Conservation (phyloP, 2,329 filamentous ascomycete genomes). For the Leptographium lundbergii region DNA sequence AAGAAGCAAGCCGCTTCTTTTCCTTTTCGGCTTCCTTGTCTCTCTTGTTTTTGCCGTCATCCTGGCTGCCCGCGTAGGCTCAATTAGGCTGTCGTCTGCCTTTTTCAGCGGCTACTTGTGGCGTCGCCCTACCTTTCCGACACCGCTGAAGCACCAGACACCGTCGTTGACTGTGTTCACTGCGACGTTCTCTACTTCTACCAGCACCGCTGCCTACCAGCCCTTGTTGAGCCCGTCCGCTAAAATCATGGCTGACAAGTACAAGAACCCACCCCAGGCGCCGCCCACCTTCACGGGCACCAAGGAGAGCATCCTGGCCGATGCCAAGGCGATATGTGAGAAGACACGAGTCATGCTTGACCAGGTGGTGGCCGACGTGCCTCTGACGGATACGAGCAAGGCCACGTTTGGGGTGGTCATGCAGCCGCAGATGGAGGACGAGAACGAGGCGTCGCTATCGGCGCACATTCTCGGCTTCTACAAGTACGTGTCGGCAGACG, state of each 20-base stretch:
- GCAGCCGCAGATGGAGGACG: conserved; percentile 58
- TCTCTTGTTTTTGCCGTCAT: conserved; percentile 44
- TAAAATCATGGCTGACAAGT: conserved; percentile 51
- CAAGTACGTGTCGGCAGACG: conserved; percentile 60
- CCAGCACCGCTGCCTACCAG: conserved; percentile 18
- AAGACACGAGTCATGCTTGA: conserved; percentile 52
- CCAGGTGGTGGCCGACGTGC: conserved; percentile 49
- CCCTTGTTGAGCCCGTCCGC: conserved; percentile 25
- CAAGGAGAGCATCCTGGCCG: conserved; percentile 51
- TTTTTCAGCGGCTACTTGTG: conserved; percentile 5
- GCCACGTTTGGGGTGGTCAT: conserved; percentile 43
- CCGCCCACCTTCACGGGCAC: conserved; percentile 69
- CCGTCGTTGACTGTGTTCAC: not conserved
- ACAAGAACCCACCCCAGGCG: conserved; percentile 62
- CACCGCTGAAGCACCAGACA: conserved; percentile 1
- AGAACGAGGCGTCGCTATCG: conserved; percentile 49
- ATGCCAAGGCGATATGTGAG: conserved; percentile 54
- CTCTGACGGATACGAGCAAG: conserved; percentile 33
- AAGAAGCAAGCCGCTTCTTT: conserved; percentile 18
- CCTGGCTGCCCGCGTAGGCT: conserved; percentile 52
- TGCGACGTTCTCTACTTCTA: conserved; percentile 11
- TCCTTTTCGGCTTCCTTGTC: conserved; percentile 37
- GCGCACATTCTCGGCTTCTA: conserved; percentile 65
- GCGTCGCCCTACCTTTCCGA: not conserved
- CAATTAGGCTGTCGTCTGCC: conserved; percentile 32